These are phyloP conservation scores for Trichosanthes cucumerina DNA, from an alignment of 306 rosid species.

Conservation along the genomic window DNA sequence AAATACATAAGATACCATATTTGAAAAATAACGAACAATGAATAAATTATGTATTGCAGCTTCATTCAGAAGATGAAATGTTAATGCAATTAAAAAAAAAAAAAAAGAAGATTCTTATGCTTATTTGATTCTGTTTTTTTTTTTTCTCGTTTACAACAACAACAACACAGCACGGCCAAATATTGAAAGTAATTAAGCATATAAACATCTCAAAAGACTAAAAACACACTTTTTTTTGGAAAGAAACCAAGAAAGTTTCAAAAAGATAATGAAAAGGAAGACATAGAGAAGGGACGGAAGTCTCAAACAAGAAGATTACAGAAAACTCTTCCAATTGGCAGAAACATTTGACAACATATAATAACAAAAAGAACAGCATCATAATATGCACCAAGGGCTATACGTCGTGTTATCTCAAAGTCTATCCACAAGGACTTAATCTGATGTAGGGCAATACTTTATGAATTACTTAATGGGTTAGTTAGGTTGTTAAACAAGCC, in stretches of 20 bases:
- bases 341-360: too few species aligned
- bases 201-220: too few species aligned
- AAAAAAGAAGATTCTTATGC: not conserved
- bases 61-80: not conserved
- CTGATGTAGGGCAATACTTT: too few species aligned
- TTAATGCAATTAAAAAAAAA: not conserved
- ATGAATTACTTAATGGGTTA: too few species aligned
- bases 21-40: not conserved
- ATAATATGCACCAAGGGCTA: not conserved
- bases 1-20: not conserved
- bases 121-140: not conserved
- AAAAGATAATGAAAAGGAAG: too few species aligned
- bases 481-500: too few species aligned
- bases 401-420: not conserved
- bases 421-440: too few species aligned
- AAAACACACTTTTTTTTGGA: too few species aligned
- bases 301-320: not conserved
- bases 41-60: not conserved
- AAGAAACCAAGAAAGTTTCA: not conserved
- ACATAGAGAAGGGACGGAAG: not conserved
- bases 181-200: too few species aligned
- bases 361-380: not conserved
- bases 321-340: not conserved
- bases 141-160: too few species aligned
- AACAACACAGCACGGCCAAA: too few species aligned